Base-by-base conservation (phyloP, 331 rosid genomes). In the Rosa hybrid region DNA sequence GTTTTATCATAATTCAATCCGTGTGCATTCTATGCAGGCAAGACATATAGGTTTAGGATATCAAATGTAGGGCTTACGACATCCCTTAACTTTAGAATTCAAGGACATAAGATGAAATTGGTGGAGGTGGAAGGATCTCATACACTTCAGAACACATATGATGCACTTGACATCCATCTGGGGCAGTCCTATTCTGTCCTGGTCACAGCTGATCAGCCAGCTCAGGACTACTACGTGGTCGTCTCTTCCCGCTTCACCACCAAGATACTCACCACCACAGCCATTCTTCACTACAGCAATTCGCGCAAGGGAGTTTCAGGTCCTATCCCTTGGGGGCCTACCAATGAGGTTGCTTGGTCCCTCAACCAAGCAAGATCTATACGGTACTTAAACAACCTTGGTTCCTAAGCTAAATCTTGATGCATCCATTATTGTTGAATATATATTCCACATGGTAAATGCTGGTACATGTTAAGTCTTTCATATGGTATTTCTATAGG, bases 81-180 rank as follows among this genome's bases (percentile, higher is more conserved):
- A 78, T 94, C 98, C 72, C 82, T 94, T 27, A 94, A 94, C 87
- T 92, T 94, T 87, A 90, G 98, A 88, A 91, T 94, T 81, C 94
- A 91, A 23, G 94, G 97, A 0, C 98, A 94, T 83, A 56, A 2
- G 1, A 21, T 94, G 97, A 94, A 91, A 80, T 83, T 94, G 75
- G 90, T 94, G 67, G 98, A 94, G 82, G 98, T 92, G 39, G 98
- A 94, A 88, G 98, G 98, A 74, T 92, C 98, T 68, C 98, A 94
- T 83, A 94, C 98, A 71, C 92, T 94, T 57, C 97, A 94, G 84
- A 94, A 87, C 78, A 71, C 82, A 2, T 92, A 92, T 77, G 81
- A 93, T 76, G 89, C 97, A 72, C 90, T 94, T 20, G 98, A 92
- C 85, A 79, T 94, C 86, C 98, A 94, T 83, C 89, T 92, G 1